These are phyloP conservation scores for Pythium periplocum DNA, from an alignment of 352 stramenopile species.

Conservation along the genomic window DNA sequence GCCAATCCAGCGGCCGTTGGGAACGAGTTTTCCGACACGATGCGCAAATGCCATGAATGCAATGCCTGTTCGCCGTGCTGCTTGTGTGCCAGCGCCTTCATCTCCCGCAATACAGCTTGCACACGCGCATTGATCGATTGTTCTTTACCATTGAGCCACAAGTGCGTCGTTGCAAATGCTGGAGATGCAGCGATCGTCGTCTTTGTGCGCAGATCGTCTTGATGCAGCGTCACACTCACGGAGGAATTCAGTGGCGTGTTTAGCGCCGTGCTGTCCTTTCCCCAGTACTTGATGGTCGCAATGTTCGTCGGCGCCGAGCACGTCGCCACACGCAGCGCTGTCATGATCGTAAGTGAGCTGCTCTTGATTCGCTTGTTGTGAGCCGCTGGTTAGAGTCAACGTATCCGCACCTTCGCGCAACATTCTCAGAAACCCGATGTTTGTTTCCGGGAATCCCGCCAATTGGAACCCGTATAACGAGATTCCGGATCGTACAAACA, in stretches of 20 bases:
- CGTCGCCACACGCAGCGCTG: constrained; percentile 57
- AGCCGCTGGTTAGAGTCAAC: too few species aligned
- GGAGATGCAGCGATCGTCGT: constrained; percentile 86
- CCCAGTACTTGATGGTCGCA: constrained; percentile 99
- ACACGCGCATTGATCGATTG: constrained; percentile 80
- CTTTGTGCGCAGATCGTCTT: constrained; percentile 92
- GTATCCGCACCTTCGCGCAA: too few species aligned
- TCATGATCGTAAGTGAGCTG: too few species aligned
- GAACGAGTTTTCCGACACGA: constrained; percentile 97
- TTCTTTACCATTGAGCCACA: constrained; percentile 97
- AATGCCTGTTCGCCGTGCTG: constrained; percentile 15
- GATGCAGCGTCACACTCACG: constrained; percentile 95
- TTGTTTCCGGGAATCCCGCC: too few species aligned
- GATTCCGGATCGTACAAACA: too few species aligned
- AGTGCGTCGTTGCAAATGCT: constrained; percentile 77
- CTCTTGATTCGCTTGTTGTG: too few species aligned
- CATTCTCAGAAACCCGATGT: too few species aligned
- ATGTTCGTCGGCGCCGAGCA: constrained; percentile 97
- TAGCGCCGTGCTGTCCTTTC: constrained; percentile 87
- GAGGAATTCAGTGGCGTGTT: constrained; percentile 98
- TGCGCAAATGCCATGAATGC: constrained; percentile 69
- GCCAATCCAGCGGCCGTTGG: constrained; percentile 97
- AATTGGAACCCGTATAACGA: too few species aligned
- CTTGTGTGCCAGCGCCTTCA: constrained; percentile 37
- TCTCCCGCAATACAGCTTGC: constrained; percentile 58